Evolutionary conservation across 305 asterid species (phyloP).

Genomic region (Fraxinus velutina): DNA sequence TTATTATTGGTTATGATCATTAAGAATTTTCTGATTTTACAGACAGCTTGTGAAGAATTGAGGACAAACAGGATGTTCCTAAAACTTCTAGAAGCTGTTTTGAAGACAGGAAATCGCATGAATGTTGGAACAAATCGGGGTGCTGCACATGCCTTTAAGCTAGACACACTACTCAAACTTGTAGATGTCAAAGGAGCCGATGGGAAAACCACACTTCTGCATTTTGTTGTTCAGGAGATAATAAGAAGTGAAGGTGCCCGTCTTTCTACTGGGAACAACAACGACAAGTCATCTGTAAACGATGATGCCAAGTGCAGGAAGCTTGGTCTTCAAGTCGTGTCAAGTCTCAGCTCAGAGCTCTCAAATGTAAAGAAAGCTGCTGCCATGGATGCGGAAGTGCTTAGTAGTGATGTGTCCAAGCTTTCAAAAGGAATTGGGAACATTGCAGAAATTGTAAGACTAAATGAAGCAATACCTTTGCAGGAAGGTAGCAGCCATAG

Average conservation of each 20-base stretch:
- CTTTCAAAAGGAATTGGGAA: slow-evolving; percentile 59
- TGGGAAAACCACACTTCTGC: slow-evolving; percentile 89
- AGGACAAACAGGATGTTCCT: slow-evolving; percentile 83
- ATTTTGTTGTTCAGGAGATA: slow-evolving; percentile 92
- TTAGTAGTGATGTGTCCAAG: slow-evolving; percentile 58
- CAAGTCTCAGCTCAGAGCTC: slow-evolving; percentile 65
- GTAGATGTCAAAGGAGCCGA: slow-evolving; percentile 90
- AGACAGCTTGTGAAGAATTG: slow-evolving; percentile 89
- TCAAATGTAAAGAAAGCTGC: slow-evolving; percentile 90
- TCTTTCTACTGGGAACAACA: slow-evolving; percentile 39
- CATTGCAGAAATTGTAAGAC: slow-evolving; percentile 40
- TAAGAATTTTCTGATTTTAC: slow-evolving; percentile 21
- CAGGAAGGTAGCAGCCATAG: slow-evolving; percentile 29
- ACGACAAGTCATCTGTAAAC: slow-evolving; percentile 30
- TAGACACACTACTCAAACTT: slow-evolving; percentile 90
- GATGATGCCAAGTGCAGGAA: slow-evolving; percentile 70
- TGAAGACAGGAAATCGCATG: slow-evolving; percentile 95
- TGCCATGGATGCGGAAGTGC: slow-evolving; percentile 83
- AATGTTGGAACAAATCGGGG: slow-evolving; percentile 97
- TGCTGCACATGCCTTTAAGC: slow-evolving; percentile 94
- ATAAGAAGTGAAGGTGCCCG: slow-evolving; percentile 79
- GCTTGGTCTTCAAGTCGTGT: slow-evolving; percentile 78
- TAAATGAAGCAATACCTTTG: slow-evolving; percentile 32
- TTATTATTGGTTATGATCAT: neutral
- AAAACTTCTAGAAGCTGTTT: slow-evolving; percentile 89